Conservation (phyloP, 768 basidiomycete species). For the Harrya chromipes region DNA sequence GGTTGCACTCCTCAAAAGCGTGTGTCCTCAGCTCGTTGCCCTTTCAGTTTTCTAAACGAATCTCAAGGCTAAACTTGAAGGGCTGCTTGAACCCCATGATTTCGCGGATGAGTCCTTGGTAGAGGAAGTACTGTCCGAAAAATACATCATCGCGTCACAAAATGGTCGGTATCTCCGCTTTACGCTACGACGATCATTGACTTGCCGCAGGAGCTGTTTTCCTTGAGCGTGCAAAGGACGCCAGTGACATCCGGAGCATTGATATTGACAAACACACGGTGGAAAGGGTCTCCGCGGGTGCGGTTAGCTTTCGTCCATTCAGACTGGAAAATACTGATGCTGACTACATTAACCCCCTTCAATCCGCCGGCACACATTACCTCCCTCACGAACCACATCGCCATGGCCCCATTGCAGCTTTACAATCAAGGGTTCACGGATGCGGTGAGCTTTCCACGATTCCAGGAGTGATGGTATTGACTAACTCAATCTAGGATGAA, state of each 20-base stretch:
- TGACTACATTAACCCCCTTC: no score
- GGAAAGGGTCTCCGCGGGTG: no score
- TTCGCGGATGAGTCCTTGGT: not conserved
- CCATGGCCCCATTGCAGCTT: not conserved
- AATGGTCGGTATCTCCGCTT: not conserved
- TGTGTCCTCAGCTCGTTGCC: not conserved
- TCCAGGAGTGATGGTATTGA: constrained; percentile 3
- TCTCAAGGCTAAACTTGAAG: not conserved
- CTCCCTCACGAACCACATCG: not conserved
- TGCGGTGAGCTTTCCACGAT: not conserved
- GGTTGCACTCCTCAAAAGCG: constrained; percentile 1
- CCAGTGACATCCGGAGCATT: no score
- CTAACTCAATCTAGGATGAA: not conserved
- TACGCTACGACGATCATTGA: not conserved
- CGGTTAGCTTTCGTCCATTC: no score
- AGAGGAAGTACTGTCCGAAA: not conserved
- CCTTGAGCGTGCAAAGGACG: not conserved
- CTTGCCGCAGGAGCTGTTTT: not conserved
- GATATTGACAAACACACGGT: no score
- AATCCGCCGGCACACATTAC: not conserved
- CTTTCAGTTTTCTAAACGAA: not conserved
- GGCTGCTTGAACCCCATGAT: not conserved
- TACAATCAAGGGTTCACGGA: constrained; percentile 13
- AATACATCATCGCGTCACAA: not conserved
- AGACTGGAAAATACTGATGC: no score